Conservation (phyloP, 495 filamentous ascomycete species). For the Hypoxylon intermedium region DNA sequence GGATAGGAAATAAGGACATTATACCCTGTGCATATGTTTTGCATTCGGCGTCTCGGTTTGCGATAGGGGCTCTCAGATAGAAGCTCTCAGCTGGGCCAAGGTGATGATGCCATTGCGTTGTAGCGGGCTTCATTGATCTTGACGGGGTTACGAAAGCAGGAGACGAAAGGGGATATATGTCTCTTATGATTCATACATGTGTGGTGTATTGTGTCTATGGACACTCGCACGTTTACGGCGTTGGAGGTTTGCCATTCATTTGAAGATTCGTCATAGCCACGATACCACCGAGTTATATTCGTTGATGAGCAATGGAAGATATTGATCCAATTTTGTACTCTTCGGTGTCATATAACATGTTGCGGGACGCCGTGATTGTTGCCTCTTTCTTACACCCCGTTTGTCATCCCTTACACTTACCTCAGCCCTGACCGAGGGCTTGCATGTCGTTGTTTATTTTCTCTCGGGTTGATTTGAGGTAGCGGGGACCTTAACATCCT, state of each 20-base stretch:
- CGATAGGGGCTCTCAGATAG: conserved; percentile 20
- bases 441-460: conserved; percentile 34
- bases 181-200: conserved; percentile 27
- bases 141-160: too few relatives aligned
- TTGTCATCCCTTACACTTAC: not conserved
- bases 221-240: conserved; percentile 29
- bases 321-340: conserved; percentile 5
- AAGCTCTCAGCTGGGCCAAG: too few relatives aligned
- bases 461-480: conserved; percentile 58
- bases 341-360: not conserved
- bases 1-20: conserved; percentile 35
- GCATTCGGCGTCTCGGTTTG: conserved; percentile 40
- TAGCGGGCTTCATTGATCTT: conserved; percentile 19
- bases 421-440: not conserved
- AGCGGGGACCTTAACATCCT: conserved; percentile 88
- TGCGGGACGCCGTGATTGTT: not conserved
- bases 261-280: conserved; percentile 22
- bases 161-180: too few relatives aligned
- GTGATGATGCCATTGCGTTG: too few relatives aligned
- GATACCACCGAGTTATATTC: conserved; percentile 36
- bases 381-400: not conserved
- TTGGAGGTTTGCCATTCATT: conserved; percentile 28
- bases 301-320: conserved; percentile 14
- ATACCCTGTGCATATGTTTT: conserved; percentile 46
- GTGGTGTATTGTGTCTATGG: conserved; percentile 30